phyloP scores from a whole-genome alignment of 2,329 filamentous ascomycete genomes.

The Allantophomopsis lycopodina region DNA sequence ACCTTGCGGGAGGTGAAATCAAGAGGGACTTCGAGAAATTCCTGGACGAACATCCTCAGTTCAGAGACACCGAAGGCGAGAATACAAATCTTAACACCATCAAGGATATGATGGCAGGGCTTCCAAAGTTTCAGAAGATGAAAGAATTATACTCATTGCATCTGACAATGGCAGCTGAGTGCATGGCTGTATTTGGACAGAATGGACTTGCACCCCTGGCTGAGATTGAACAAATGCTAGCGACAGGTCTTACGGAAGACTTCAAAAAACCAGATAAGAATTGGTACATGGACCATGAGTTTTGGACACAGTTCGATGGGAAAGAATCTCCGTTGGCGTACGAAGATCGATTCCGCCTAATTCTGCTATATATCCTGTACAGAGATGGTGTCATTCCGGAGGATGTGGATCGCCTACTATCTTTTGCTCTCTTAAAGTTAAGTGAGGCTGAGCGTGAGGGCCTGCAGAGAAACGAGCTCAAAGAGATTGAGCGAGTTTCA shows the following conservation, averaged over 20 bases:
- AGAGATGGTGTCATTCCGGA: constrained; percentile 72
- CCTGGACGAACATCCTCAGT: constrained; percentile 81
- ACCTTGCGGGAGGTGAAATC: constrained; percentile 50
- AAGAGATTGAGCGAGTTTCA: no score
- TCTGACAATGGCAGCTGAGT: constrained; percentile 91
- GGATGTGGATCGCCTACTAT: constrained; percentile 72
- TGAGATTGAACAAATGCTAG: constrained; percentile 77
- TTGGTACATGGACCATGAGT: constrained; percentile 31
- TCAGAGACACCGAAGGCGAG: constrained; percentile 59
- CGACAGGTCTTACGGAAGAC: constrained; percentile 88
- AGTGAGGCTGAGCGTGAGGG: constrained; percentile 43
- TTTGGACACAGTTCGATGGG: constrained; percentile 35
- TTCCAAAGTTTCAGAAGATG: constrained; percentile 90
- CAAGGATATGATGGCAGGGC: constrained; percentile 89
- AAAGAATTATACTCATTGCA: constrained; percentile 93
- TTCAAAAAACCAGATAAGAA: constrained; percentile 74
- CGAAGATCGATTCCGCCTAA: constrained; percentile 73
- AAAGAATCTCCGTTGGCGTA: constrained; percentile 83
- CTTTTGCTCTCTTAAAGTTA: constrained; percentile 66
- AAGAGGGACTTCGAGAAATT: constrained; percentile 73
- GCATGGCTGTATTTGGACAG: constrained; percentile 83
- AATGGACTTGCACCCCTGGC: constrained; percentile 80
- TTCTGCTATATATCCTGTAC: constrained; percentile 77
- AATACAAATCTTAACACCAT: constrained; percentile 76
- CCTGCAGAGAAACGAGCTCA: no score